Percentiles rank a stretch among this genome's conserved stretches.
Evolutionary conservation across 2,329 filamentous ascomycete species (phyloP).

Genomic region (Apiospora pterosperma): DNA sequence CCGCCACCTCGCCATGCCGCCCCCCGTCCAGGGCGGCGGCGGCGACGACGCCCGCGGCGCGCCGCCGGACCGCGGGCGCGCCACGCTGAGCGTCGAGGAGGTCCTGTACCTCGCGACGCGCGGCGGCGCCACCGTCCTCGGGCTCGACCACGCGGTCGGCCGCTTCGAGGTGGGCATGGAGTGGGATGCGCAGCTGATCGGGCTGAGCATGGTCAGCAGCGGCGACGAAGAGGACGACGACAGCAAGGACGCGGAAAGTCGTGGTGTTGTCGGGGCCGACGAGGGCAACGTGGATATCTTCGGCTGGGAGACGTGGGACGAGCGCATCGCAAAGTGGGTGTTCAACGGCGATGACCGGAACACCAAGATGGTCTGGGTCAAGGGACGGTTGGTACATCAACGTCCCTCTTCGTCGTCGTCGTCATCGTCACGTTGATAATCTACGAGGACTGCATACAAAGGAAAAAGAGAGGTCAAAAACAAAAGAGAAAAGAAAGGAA

Average conservation of each 20-base stretch:
- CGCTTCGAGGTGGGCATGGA: constrained; percentile 82
- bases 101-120: constrained; percentile 80
- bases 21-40: constrained; percentile 18
- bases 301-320: constrained; percentile 85
- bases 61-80: constrained; percentile 33
- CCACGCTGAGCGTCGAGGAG: constrained; percentile 80
- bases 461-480: neutral
- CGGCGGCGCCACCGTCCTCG: constrained; percentile 82
- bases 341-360: constrained; percentile 93
- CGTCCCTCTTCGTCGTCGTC: neutral
- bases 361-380: constrained; percentile 84
- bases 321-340: constrained; percentile 89
- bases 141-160: constrained; percentile 69
- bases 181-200: constrained; percentile 86
- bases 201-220: constrained; percentile 50
- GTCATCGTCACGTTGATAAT: too few relatives aligned
- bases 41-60: constrained; percentile 18
- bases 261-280: constrained; percentile 73
- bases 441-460: too few relatives aligned
- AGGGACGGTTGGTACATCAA: constrained; percentile 72
- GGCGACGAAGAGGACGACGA: constrained; percentile 26
- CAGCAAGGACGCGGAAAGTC: constrained; percentile 51
- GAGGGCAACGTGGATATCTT: constrained; percentile 79
- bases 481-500: neutral
- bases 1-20: constrained; percentile 61